Percentiles rank a stretch among this genome's conserved stretches.
These are phyloP conservation scores for Mycena latifolia DNA, from an alignment of 768 basidiomycete genomes.

Conservation along the genomic window DNA sequence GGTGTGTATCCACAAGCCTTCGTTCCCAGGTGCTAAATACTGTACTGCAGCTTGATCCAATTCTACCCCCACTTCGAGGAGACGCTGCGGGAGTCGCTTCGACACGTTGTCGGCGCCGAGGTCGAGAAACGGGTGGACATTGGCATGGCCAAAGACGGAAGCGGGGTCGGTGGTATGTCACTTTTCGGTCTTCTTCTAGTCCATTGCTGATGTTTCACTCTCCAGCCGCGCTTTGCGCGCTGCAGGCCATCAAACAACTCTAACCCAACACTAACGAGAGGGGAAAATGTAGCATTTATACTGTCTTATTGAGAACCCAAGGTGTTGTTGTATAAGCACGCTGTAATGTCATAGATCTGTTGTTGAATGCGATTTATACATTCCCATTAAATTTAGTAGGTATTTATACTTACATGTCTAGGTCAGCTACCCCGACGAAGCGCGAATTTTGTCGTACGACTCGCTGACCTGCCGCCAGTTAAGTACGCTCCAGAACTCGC, in stretches of 20 bases:
- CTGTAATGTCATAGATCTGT: slow-evolving; percentile 19
- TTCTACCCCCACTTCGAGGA: slow-evolving; percentile 91
- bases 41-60: slow-evolving; percentile 77
- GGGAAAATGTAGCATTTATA: slow-evolving; percentile 27
- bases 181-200: slow-evolving; percentile 3
- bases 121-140: slow-evolving; percentile 86
- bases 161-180: slow-evolving; percentile 92
- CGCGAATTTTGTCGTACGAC: slow-evolving; percentile 44
- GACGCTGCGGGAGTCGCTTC: slow-evolving; percentile 79
- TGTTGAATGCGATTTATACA: slow-evolving; percentile 1
- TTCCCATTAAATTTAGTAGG: not conserved
- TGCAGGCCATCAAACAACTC: slow-evolving; percentile 78
- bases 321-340: slow-evolving; percentile 20
- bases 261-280: slow-evolving; percentile 32
- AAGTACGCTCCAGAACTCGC: slow-evolving; percentile 85
- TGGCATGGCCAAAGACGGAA: slow-evolving; percentile 97
- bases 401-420: not conserved
- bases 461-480: slow-evolving; percentile 78
- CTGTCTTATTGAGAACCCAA: slow-evolving; percentile 20
- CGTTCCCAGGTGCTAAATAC: slow-evolving; percentile 7
- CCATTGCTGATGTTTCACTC: slow-evolving; percentile 21
- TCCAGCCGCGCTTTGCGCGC: slow-evolving; percentile 88
- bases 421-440: not conserved
- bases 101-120: slow-evolving; percentile 81
- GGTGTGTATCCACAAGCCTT: slow-evolving; percentile 55